phyloP scores from a whole-genome alignment of 495 filamentous ascomycete genomes.

The Penicillium canescens region DNA sequence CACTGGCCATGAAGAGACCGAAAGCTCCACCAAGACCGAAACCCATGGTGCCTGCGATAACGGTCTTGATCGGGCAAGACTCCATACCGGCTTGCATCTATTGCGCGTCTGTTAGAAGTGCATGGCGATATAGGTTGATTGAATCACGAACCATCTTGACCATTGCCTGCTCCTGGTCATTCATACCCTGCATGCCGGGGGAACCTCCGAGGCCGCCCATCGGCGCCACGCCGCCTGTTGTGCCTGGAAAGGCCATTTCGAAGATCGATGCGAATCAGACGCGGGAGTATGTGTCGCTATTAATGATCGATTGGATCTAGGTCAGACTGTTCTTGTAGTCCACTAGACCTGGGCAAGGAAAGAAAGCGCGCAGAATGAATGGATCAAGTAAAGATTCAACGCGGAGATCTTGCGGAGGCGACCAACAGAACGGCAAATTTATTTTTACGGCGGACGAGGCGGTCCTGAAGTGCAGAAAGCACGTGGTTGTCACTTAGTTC shows the following conservation, averaged over 20 bases:
- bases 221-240: conserved; percentile 36
- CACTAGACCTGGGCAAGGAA: background rate
- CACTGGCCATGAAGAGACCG: conserved; percentile 91
- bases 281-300: background rate
- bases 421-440: conserved; percentile 34
- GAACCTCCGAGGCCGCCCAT: conserved; percentile 30
- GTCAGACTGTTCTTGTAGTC: background rate
- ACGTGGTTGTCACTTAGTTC: conserved; percentile 15
- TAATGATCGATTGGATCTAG: background rate
- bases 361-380: background rate
- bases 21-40: conserved; percentile 92
- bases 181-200: conserved; percentile 42
- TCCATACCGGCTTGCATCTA: conserved; percentile 86
- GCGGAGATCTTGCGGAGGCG: conserved; percentile 39
- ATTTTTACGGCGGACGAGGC: conserved; percentile 24
- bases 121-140: conserved; percentile 36
- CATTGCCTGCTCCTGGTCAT: conserved; percentile 53
- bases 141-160: conserved; percentile 45
- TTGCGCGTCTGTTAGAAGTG: conserved; percentile 8
- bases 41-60: conserved; percentile 79
- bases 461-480: conserved; percentile 17
- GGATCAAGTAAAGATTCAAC: background rate
- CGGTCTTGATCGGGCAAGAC: conserved; percentile 82
- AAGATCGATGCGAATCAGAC: background rate
- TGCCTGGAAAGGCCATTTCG: conserved; percentile 50